Evolutionary conservation across 768 basidiomycete species (phyloP).

Genomic region (Pulveroboletus ravenelii): DNA sequence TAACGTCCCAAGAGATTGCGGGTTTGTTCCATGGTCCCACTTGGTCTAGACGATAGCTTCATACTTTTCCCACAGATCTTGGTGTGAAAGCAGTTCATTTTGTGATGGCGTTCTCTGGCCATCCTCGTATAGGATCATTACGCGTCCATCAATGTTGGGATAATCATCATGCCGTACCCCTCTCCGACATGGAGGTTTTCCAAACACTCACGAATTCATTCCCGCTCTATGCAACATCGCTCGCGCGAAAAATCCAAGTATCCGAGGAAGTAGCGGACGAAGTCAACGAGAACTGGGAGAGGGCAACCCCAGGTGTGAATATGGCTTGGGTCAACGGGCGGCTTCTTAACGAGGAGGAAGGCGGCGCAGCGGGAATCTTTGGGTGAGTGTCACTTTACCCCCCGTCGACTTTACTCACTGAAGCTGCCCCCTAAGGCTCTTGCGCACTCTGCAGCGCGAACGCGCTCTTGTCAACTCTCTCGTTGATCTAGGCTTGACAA

Average conservation of each 20-base stretch:
- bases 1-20: conserved; percentile 50
- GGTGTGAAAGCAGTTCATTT: conserved; percentile 74
- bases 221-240: conserved; percentile 73
- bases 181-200: conserved; percentile 32
- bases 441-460: conserved; percentile 73
- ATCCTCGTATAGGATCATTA: conserved; percentile 39
- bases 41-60: neutral
- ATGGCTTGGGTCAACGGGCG: conserved; percentile 82
- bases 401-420: neutral
- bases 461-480: conserved; percentile 55
- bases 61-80: conserved; percentile 40
- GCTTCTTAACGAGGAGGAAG: conserved; percentile 52
- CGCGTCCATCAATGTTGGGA: conserved; percentile 19
- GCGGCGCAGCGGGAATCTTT: conserved; percentile 52
- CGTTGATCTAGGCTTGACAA: conserved; percentile 55
- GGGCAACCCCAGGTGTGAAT: conserved; percentile 48
- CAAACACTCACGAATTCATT: conserved; percentile 80
- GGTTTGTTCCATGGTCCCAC: conserved; percentile 34
- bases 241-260: conserved; percentile 64
- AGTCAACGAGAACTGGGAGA: conserved; percentile 50
- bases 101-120: conserved; percentile 51
- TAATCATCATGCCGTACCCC: conserved; percentile 6
- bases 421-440: conserved; percentile 39
- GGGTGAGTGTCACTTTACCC: conserved; percentile 35
- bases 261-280: conserved; percentile 50